Conservation (phyloP, 768 basidiomycete species). For the Cystofilobasidium ferigula region DNA sequence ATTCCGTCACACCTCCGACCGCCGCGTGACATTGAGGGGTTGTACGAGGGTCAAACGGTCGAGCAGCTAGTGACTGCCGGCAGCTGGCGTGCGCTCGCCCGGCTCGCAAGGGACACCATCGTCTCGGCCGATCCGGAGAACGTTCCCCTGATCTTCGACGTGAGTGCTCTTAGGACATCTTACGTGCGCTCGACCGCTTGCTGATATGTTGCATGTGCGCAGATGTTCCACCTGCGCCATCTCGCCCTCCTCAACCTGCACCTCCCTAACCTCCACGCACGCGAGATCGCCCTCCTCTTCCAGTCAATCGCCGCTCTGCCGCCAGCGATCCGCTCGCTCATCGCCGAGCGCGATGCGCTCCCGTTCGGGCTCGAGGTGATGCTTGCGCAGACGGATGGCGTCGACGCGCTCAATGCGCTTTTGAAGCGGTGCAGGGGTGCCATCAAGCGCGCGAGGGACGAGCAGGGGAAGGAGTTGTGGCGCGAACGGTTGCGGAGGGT, state of each 20-base stretch:
- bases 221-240: constrained; percentile 21
- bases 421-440: constrained; percentile 6
- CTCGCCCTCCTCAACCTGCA: constrained; percentile 15
- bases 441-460: neutral
- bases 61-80: constrained; percentile 10
- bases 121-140: constrained; percentile 11
- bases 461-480: constrained; percentile 5
- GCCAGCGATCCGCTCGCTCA: neutral
- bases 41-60: constrained; percentile 1
- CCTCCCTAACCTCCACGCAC: constrained; percentile 18
- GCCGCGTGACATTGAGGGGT: neutral
- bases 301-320: constrained; percentile 1
- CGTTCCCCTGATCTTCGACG: constrained; percentile 14
- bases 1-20: constrained; percentile 3
- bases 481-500: constrained; percentile 12
- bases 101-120: constrained; percentile 16
- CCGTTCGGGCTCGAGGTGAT: constrained; percentile 24
- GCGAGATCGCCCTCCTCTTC: constrained; percentile 16
- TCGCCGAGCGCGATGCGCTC: neutral
- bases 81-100: constrained; percentile 20
- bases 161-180: neutral
- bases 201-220: neutral
- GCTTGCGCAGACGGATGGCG: constrained; percentile 18
- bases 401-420: constrained; percentile 14
- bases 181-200: neutral